Base-by-base conservation (phyloP, 2,329 filamentous ascomycete species). In the Metarhizium guizhouense region DNA sequence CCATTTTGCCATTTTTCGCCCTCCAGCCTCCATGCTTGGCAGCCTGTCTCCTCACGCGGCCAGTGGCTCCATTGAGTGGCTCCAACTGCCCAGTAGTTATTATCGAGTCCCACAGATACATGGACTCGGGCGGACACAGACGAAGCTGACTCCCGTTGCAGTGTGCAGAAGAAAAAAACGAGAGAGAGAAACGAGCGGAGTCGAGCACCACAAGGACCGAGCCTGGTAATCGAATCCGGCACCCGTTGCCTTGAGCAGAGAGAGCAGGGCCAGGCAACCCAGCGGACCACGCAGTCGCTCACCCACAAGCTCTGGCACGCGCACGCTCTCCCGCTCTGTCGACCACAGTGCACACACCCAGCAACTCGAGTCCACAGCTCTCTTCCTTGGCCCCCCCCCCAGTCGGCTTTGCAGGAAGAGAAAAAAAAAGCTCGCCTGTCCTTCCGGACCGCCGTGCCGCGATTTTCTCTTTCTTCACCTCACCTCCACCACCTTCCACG, bases 401-500 rank as follows among this genome's bases (percentile, higher is more conserved):
- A 30, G 45, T 48, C 45, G 56, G 53, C 56, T 51, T 50, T 40
- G 51, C 55, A 62, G 62, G 62, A 66, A 54, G 52, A 47, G 57
- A 51, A 67, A 65, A 67, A 66, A 71, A 68, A 68, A 64, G 61
- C 65, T 69, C 65, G 65, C 67, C 65, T 64, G 65, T 65, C 66
- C 58, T 65, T 65, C 63, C 62, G 63, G 65, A 65, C 67, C 66
- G 64, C 64, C 64, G 65, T 67, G 65, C 60, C 64, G 61, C 68
- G 67, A 55, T 64, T 64, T 66, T 63, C 63, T 64, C 61, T 60
- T 57, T 51, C 29, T 51, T 62, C 61, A 62, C 61, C 58, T 61
- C 59, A 62, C 61, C 59, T 64, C 64, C 59, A 69, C 64, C 67
- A 68, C 67, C 65, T 68, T 68, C 69, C 68, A 70, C 70, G 67